These are phyloP conservation scores for Tuber umbilicatum DNA, from an alignment of 495 filamentous ascomycete genomes.

Conservation along the genomic window DNA sequence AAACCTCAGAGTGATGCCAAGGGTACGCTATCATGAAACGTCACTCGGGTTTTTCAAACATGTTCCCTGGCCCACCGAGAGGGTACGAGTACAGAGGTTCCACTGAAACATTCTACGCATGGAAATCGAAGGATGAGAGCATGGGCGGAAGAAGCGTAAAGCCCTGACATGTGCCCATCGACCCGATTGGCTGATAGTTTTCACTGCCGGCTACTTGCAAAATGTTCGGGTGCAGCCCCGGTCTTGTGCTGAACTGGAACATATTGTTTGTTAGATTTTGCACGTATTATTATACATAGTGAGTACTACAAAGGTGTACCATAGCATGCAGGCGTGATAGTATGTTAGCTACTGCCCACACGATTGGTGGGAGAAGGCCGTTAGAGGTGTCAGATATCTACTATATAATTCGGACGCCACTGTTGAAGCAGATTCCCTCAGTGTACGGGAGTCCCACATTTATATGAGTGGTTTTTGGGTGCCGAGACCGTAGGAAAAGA, in stretches of 20 bases:
- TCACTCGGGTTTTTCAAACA: not conserved
- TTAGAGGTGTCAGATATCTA: not conserved
- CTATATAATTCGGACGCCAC: not conserved
- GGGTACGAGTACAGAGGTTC: not conserved
- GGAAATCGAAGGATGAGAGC: not conserved
- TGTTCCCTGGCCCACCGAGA: not conserved
- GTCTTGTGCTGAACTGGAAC: not conserved
- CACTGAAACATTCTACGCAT: not conserved
- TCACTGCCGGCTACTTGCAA: not conserved
- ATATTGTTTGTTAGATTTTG: not conserved
- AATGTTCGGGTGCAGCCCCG: not conserved
- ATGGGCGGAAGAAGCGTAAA: not conserved
- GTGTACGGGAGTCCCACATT: not conserved
- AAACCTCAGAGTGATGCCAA: not conserved
- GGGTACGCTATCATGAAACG: not conserved
- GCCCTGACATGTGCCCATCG: not conserved
- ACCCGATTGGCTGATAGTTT: not conserved
- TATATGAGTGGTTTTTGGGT: not conserved
- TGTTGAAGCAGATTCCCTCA: not conserved
- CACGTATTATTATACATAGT: not conserved
- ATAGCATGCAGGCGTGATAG: not conserved
- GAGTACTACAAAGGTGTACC: not conserved
- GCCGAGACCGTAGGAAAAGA: not conserved
- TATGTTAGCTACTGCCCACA: not conserved
- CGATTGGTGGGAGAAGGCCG: not conserved